Conservation (phyloP, 2,329 filamentous ascomycete species). For the Colletotrichum ledebouriae region DNA sequence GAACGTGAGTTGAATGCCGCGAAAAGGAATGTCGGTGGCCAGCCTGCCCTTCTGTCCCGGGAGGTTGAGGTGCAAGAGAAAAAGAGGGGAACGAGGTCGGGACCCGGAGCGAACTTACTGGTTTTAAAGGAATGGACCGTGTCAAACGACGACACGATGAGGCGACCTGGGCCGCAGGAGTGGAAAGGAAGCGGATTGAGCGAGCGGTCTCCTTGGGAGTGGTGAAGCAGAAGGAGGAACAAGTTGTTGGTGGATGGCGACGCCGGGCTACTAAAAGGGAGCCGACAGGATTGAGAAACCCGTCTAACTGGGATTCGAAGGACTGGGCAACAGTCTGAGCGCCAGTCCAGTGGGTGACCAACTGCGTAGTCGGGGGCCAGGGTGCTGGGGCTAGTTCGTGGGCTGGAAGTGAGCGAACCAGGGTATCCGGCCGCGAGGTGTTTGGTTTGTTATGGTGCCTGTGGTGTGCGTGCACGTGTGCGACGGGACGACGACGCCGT, state of each 20-base stretch:
- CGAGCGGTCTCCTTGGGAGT: slow-evolving; percentile 45
- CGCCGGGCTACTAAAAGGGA: slow-evolving; percentile 40
- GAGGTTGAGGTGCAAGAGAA: slow-evolving; percentile 40
- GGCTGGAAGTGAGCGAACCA: background rate
- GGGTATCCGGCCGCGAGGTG: slow-evolving; percentile 7
- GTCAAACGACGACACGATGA: slow-evolving; percentile 40
- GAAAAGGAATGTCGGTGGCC: slow-evolving; percentile 40
- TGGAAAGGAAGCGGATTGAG: slow-evolving; percentile 40
- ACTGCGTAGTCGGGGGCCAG: slow-evolving; percentile 23
- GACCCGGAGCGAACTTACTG: slow-evolving; percentile 31
- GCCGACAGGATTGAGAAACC: slow-evolving; percentile 27
- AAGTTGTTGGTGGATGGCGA: slow-evolving; percentile 42
- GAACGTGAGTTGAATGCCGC: slow-evolving; percentile 28
- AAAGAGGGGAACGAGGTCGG: slow-evolving; percentile 31
- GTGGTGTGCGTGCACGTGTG: slow-evolving; percentile 17
- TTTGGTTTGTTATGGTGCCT: slow-evolving; percentile 5
- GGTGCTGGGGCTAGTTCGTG: background rate
- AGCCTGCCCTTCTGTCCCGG: slow-evolving; percentile 42
- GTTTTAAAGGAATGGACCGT: slow-evolving; percentile 43
- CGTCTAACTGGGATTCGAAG: slow-evolving; percentile 38
- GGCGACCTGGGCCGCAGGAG: slow-evolving; percentile 38
- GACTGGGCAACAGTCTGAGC: slow-evolving; percentile 38
- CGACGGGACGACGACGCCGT: slow-evolving; percentile 20
- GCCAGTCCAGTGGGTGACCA: slow-evolving; percentile 12
- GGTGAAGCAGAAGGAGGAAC: slow-evolving; percentile 43